Evolutionary conservation across 2,329 filamentous ascomycete genomes (phyloP).

Genomic region (Acrodontium crateriforme): DNA sequence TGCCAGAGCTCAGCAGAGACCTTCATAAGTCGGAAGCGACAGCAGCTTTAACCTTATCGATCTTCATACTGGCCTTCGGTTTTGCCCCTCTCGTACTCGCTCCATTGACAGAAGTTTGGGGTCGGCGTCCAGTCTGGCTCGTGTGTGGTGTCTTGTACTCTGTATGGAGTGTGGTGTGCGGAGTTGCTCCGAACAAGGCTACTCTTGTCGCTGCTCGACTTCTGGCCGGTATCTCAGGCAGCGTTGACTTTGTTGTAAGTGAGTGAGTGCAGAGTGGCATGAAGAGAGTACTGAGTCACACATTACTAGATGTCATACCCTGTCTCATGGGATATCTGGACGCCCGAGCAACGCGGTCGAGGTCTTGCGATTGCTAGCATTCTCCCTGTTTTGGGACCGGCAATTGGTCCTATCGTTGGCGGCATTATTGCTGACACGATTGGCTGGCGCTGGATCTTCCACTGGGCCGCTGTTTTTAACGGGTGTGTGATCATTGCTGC

Average conservation of each 20-base stretch:
- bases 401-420: constrained; percentile 35
- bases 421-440: constrained; percentile 40
- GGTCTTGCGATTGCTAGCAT: constrained; percentile 26
- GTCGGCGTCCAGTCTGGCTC: constrained; percentile 29
- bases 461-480: constrained; percentile 25
- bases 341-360: constrained; percentile 31
- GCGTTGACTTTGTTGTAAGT: constrained; percentile 31
- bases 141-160: constrained; percentile 36
- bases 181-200: constrained; percentile 27
- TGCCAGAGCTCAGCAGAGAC: constrained; percentile 6
- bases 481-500: constrained; percentile 19
- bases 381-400: constrained; percentile 36
- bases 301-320: constrained; percentile 26
- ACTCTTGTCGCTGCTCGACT: constrained; percentile 33
- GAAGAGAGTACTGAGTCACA: too few relatives aligned
- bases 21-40: constrained; percentile 7
- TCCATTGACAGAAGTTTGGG: constrained; percentile 37
- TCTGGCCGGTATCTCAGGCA: constrained; percentile 36
- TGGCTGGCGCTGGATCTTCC: constrained; percentile 51
- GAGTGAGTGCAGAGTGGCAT: too few relatives aligned
- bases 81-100: constrained; percentile 33
- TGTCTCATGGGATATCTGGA: constrained; percentile 33
- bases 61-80: constrained; percentile 31
- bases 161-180: constrained; percentile 35
- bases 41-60: constrained; percentile 21